A percentile compares a stretch with the other conserved stretches of the same genome.
Conservation (phyloP, 768 basidiomycete species). For the Steccherinum ochraceum region DNA sequence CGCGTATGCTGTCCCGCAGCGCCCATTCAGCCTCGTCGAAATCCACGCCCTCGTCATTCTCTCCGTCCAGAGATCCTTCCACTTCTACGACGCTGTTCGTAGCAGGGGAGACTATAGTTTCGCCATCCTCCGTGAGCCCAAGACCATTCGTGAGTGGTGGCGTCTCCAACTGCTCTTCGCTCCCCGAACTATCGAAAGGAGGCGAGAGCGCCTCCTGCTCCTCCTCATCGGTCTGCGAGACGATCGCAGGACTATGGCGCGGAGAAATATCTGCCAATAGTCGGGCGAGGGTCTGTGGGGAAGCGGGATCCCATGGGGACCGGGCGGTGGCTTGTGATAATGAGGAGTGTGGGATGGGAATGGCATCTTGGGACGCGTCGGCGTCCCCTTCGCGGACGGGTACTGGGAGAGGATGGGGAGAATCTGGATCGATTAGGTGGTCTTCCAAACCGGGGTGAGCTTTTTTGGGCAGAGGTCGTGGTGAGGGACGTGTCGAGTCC, state of each 20-base stretch:
- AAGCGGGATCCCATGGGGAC: slow-evolving; percentile 24
- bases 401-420: slow-evolving; percentile 18
- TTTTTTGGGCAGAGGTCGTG: slow-evolving; percentile 28
- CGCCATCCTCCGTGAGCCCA: slow-evolving; percentile 9
- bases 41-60: slow-evolving; percentile 5
- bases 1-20: slow-evolving; percentile 45
- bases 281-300: slow-evolving; percentile 21
- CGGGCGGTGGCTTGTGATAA: slow-evolving; percentile 5
- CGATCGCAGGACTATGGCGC: slow-evolving; percentile 12
- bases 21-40: slow-evolving; percentile 27
- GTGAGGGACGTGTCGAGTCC: slow-evolving; percentile 62
- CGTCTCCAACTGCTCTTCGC: slow-evolving; percentile 7
- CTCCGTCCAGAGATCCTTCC: no score
- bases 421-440: slow-evolving; percentile 13
- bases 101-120: background rate
- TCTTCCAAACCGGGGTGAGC: slow-evolving; percentile 15
- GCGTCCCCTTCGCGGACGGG: slow-evolving; percentile 13
- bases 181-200: background rate
- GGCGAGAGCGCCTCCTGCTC: slow-evolving; percentile 8
- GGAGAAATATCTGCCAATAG: slow-evolving; percentile 23
- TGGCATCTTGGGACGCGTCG: slow-evolving; percentile 15
- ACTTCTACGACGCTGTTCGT: background rate
- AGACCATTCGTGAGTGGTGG: slow-evolving; percentile 5
- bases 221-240: slow-evolving; percentile 11
- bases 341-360: slow-evolving; percentile 15